Conservation (phyloP, 805 yeast genomes). For the Ogataea corticis region DNA sequence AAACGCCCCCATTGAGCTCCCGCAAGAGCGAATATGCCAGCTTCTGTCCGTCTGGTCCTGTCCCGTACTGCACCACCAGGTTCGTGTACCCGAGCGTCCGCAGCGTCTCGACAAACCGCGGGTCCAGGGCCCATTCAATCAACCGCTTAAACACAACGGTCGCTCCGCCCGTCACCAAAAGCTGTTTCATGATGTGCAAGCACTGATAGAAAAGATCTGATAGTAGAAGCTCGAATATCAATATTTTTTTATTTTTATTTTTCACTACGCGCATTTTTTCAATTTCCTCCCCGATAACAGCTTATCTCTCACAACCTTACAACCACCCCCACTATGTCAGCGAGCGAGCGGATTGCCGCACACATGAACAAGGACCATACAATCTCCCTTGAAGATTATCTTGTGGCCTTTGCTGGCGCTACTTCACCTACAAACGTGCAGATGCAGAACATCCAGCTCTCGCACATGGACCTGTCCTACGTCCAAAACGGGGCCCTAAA, state of each 20-base stretch:
- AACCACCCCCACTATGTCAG: slow-evolving; percentile 15
- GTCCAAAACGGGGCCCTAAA: slow-evolving; percentile 38
- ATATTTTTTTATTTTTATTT: background rate
- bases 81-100: slow-evolving; percentile 37
- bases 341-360: slow-evolving; percentile 50
- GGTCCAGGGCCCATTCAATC: slow-evolving; percentile 43
- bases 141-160: slow-evolving; percentile 76
- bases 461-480: slow-evolving; percentile 43
- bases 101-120: slow-evolving; percentile 39
- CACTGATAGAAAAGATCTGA: no score
- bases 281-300: background rate
- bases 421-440: slow-evolving; percentile 38
- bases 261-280: no score
- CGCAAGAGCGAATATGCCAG: slow-evolving; percentile 11
- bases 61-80: slow-evolving; percentile 63
- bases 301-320: background rate
- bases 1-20: background rate
- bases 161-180: slow-evolving; percentile 84
- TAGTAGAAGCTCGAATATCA: no score
- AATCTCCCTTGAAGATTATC: slow-evolving; percentile 70
- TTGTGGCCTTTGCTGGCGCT: slow-evolving; percentile 65
- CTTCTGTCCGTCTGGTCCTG: slow-evolving; percentile 12
- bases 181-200: slow-evolving; percentile 17
- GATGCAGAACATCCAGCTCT: slow-evolving; percentile 47
- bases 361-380: slow-evolving; percentile 84